Percentiles rank a stretch among this genome's conserved stretches.
Evolutionary conservation across 164 flowering plant genomes (phyloP).

Genomic region (Macadamia integrifolia): DNA sequence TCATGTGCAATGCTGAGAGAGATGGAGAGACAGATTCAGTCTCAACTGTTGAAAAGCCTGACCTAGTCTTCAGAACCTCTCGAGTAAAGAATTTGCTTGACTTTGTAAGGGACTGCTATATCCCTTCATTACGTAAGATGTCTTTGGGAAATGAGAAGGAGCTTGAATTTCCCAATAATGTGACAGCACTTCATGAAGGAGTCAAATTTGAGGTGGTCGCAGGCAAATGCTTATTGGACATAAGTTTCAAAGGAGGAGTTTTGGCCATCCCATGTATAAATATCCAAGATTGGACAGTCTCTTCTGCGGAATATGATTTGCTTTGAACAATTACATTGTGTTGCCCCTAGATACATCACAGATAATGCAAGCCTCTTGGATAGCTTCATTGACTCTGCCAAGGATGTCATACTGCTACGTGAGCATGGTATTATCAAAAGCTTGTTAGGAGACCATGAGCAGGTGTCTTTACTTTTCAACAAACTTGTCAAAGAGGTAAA

Average conservation of each 20-base stretch:
- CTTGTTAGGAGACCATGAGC: not conserved
- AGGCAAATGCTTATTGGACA: too few relatives aligned
- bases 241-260: not conserved
- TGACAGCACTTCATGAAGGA: too few relatives aligned
- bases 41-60: too few relatives aligned
- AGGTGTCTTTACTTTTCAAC: not conserved
- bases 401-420: not conserved
- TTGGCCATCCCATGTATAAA: not conserved
- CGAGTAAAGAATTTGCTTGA: too few relatives aligned
- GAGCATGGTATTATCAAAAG: not conserved
- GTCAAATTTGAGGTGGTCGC: too few relatives aligned
- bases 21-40: too few relatives aligned
- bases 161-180: too few relatives aligned
- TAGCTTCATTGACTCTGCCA: not conserved
- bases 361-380: not conserved
- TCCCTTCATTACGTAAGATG: too few relatives aligned
- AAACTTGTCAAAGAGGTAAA: not conserved
- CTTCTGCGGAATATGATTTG: not conserved
- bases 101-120: too few relatives aligned
- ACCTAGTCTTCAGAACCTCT: too few relatives aligned
- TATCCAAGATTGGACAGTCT: not conserved
- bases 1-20: too few relatives aligned
- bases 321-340: not conserved
- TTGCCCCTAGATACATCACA: not conserved
- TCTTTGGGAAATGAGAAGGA: too few relatives aligned